Evolutionary conservation across 1,139 yeast genomes (phyloP), one percentile per base, ranked within the genome.

Genomic region (Saccharomyces hybrid): DNA sequence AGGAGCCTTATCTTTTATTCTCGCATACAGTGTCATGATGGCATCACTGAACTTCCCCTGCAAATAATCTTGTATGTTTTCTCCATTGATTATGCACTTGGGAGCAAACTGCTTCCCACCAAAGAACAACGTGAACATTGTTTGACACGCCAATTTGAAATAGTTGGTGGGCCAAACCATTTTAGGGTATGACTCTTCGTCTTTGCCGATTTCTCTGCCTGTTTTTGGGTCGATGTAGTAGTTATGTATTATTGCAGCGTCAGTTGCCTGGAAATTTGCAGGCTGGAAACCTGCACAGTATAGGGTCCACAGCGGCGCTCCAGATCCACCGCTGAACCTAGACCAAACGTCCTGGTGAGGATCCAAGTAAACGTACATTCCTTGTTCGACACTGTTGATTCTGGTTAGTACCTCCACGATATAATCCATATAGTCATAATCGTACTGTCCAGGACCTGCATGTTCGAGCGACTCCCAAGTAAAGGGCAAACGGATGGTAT

Each of bases 281-380:
- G 97, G 97, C 53, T 91, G 82, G 53, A 91, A 73, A 0, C 97
- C 97, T 2, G 95, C 96, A n/a, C 96, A 95, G 64, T 87, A 85
- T n/a, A 89, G 72, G 0, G 97, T 90, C 98, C 98, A 91, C 70
- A 88, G 64, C 0, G 98, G 97, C 4, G 97, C 96, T 19, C 98
- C 98, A 56, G 91, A 84, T 1, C 98, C 98, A n/a, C 98, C 97
- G 16, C 84, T 76, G 66, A 77, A 88, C 52, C 97, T 75, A 5
- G 95, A 86, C 98, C 98, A 91, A 14, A 86, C 95, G 68, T 91
- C 98, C 69, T 91, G 98, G 68, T 91, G 98, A 2, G 95, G 87
- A 64, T 91, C 97, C 58, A 91, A 67, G 61, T 87, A 83, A 5
- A 90, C 91, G 65, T 87, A 88, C 19, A 91, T 71, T 0, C 96